Percentiles rank a stretch among this genome's conserved stretches.
Evolutionary conservation across 2,329 filamentous ascomycete species (phyloP).

Genomic region (Drechslera avenae): DNA sequence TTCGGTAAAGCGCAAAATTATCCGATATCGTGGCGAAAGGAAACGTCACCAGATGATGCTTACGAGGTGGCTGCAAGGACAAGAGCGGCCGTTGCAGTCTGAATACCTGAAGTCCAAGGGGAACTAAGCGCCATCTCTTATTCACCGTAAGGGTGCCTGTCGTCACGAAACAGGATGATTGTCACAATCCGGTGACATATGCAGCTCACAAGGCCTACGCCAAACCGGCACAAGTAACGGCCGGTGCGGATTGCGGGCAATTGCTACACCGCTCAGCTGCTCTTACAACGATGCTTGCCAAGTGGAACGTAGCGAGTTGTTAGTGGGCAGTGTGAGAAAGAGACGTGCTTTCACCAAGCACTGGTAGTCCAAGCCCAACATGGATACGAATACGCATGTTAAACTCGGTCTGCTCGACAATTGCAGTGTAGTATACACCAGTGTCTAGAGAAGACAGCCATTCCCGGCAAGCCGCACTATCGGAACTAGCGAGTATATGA

Average conservation of each 20-base stretch:
- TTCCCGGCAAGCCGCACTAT: constrained; percentile 2
- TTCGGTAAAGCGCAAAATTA: constrained; percentile 17
- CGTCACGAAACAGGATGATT: constrained; percentile 1
- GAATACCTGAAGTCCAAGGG: not conserved
- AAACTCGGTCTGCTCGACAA: not conserved
- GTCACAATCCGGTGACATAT: not conserved
- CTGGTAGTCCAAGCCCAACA: not conserved
- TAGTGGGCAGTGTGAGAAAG: not conserved
- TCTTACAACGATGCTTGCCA: not conserved
- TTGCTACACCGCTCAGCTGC: not conserved
- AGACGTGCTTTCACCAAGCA: constrained; percentile 1
- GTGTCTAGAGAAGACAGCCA: not conserved
- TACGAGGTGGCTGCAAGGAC: constrained; percentile 10
- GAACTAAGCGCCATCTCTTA: constrained; percentile 4
- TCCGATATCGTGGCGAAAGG: constrained; percentile 21
- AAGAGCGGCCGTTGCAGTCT: not conserved
- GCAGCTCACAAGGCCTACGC: not conserved
- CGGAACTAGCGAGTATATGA: not conserved
- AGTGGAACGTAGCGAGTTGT: too few species aligned
- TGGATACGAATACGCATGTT: too few species aligned
- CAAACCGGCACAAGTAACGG: not conserved
- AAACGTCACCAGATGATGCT: constrained; percentile 19
- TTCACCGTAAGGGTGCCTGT: not conserved
- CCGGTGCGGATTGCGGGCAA: not conserved
- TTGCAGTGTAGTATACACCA: not conserved